Percentiles rank a stretch among this genome's conserved stretches.
Conservation (phyloP, 192 early-diverging fungal species). For the Coemansia umbellata region DNA sequence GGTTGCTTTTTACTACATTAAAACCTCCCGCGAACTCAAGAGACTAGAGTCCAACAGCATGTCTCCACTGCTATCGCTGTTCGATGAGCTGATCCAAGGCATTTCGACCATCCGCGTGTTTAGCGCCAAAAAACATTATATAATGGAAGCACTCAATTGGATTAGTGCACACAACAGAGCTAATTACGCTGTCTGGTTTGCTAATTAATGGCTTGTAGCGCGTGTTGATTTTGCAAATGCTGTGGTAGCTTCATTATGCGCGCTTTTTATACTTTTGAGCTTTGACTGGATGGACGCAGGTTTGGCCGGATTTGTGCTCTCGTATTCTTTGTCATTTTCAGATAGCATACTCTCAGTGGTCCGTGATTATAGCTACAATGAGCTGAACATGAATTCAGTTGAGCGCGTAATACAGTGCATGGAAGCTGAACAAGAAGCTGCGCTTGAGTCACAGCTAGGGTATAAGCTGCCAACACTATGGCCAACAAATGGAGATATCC, state of each 20-base stretch:
- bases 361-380: constrained; percentile 64
- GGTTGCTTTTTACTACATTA: constrained; percentile 64
- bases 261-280: constrained; percentile 54
- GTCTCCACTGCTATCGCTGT: constrained; percentile 67
- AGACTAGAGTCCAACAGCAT: constrained; percentile 66
- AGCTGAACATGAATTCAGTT: constrained; percentile 74
- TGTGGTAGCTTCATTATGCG: constrained; percentile 61
- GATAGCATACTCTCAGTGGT: constrained; percentile 68
- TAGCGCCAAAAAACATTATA: constrained; percentile 60
- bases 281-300: constrained; percentile 64
- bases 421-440: constrained; percentile 67
- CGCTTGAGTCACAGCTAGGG: constrained; percentile 44
- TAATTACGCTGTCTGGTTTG: constrained; percentile 71
- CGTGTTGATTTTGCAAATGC: constrained; percentile 71
- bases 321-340: constrained; percentile 75
- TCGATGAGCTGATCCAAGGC: constrained; percentile 67
- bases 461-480: constrained; percentile 48
- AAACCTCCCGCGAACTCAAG: constrained; percentile 75
- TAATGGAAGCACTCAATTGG: constrained; percentile 26
- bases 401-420: constrained; percentile 79
- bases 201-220: constrained; percentile 78
- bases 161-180: constrained; percentile 74
- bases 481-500: constrained; percentile 67
- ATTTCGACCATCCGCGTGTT: constrained; percentile 75
- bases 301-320: constrained; percentile 72